Percentiles rank a stretch among this genome's conserved stretches.
These are phyloP conservation scores for Fistulina hepatica DNA, from an alignment of 1,284 basidiomycete species.

Conservation along the genomic window DNA sequence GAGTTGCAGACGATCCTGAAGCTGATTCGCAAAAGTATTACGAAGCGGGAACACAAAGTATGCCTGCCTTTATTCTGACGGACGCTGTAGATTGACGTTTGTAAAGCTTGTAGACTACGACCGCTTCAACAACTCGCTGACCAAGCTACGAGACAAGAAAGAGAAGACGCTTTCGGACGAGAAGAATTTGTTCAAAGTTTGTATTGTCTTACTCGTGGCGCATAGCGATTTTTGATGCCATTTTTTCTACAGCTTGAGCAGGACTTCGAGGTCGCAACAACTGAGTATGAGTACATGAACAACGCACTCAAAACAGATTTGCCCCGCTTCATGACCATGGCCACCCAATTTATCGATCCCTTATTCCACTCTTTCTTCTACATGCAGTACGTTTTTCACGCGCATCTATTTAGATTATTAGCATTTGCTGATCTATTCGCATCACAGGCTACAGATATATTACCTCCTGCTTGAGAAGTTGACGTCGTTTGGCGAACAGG, in stretches of 20 bases:
- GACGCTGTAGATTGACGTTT: slow-evolving; percentile 3
- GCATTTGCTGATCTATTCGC: slow-evolving; percentile 2
- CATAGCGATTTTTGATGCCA: neutral
- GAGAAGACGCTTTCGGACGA: slow-evolving; percentile 89
- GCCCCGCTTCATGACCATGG: slow-evolving; percentile 81
- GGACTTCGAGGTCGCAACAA: slow-evolving; percentile 91
- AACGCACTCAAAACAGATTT: slow-evolving; percentile 86
- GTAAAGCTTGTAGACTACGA: slow-evolving; percentile 95
- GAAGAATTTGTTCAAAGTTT: slow-evolving; percentile 89
- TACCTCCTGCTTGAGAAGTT: slow-evolving; percentile 92
- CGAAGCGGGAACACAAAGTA: slow-evolving; percentile 95
- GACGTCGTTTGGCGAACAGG: slow-evolving; percentile 71
- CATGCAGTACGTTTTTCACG: slow-evolving; percentile 74
- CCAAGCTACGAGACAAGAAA: slow-evolving; percentile 95
- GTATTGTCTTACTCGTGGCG: slow-evolving; percentile 15
- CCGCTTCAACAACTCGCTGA: slow-evolving; percentile 90
- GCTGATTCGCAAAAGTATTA: slow-evolving; percentile 85
- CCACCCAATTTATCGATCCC: slow-evolving; percentile 88
- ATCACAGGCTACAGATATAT: slow-evolving; percentile 79
- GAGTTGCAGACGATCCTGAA: slow-evolving; percentile 86
- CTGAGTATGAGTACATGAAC: slow-evolving; percentile 97
- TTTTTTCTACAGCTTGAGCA: slow-evolving; percentile 72
- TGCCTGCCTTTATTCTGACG: slow-evolving; percentile 11
- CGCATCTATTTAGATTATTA: slow-evolving; percentile 1
- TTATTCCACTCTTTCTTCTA: slow-evolving; percentile 98